Conservation (phyloP, 176 grass and related monocot species). For the Oropetium thomaeum region DNA sequence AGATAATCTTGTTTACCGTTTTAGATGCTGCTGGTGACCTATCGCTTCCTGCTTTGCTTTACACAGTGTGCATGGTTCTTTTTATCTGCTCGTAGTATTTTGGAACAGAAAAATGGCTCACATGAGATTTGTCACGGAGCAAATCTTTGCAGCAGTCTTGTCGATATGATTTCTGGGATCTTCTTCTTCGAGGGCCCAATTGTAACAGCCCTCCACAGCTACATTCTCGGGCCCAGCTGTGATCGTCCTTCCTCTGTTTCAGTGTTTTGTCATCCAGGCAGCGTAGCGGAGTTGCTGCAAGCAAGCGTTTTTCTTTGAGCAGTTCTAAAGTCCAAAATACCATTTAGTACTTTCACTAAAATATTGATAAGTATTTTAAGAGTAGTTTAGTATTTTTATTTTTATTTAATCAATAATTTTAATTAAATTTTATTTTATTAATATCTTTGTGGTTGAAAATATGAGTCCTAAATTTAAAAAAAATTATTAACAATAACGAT, state of each 20-base stretch:
- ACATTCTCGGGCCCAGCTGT: background rate
- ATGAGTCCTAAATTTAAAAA: no score
- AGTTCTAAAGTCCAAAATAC: no score
- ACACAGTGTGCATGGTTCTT: background rate
- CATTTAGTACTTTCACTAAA: no score
- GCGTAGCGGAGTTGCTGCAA: no score
- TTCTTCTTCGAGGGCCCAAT: background rate
- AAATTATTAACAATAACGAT: no score
- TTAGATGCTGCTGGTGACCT: background rate
- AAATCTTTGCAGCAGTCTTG: background rate
- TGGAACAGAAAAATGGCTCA: background rate
- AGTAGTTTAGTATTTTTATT: no score
- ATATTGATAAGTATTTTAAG: no score
- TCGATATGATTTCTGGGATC: background rate
- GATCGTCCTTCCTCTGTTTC: background rate
- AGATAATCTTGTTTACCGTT: constrained; percentile 22
- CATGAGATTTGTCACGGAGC: background rate
- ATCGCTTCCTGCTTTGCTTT: background rate
- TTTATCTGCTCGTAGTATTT: constrained; percentile 5
- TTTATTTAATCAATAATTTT: no score
- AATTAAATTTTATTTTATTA: no score
- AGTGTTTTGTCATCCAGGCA: no score
- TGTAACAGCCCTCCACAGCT: background rate
- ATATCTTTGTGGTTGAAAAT: no score
- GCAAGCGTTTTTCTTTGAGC: no score